A percentile compares a stretch with the other conserved stretches of the same genome.
These are phyloP conservation scores for Vanrija sp. DNA, from an alignment of 1,284 basidiomycete species.

Conservation along the genomic window DNA sequence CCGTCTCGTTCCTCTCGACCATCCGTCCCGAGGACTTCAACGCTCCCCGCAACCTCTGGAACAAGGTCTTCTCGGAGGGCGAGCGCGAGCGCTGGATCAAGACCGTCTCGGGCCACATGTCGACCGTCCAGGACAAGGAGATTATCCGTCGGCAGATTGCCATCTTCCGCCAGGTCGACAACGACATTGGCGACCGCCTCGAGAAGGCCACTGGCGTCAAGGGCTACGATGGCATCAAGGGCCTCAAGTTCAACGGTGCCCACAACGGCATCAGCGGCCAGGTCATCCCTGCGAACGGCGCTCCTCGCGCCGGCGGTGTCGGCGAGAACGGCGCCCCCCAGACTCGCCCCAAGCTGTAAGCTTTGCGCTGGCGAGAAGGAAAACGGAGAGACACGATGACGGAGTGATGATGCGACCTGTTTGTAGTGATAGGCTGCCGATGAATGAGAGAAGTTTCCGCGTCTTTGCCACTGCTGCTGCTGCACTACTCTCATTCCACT, in stretches of 20 bases:
- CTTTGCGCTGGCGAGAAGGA: too few relatives aligned
- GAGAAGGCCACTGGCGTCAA: slow-evolving; percentile 64
- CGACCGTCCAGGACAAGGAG: slow-evolving; percentile 60
- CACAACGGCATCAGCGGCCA: slow-evolving; percentile 24
- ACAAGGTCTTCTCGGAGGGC: slow-evolving; percentile 68
- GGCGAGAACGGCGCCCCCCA: slow-evolving; percentile 10
- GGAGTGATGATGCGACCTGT: neutral
- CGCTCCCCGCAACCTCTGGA: slow-evolving; percentile 77
- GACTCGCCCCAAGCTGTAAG: slow-evolving; percentile 4
- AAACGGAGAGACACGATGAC: neutral
- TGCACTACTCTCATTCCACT: too few relatives aligned
- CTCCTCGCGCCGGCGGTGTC: slow-evolving; percentile 7
- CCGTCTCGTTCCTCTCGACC: slow-evolving; percentile 68
- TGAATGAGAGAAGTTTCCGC: too few relatives aligned
- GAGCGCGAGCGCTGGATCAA: slow-evolving; percentile 66
- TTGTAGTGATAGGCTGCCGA: neutral
- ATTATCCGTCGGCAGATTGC: slow-evolving; percentile 70
- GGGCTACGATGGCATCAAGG: slow-evolving; percentile 51
- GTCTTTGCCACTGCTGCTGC: too few relatives aligned
- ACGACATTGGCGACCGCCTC: slow-evolving; percentile 66
- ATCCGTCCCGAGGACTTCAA: slow-evolving; percentile 84
- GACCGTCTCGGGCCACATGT: slow-evolving; percentile 73
- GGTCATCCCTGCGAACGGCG: slow-evolving; percentile 9
- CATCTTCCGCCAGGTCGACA: slow-evolving; percentile 73
- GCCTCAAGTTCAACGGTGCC: slow-evolving; percentile 58